These are phyloP conservation scores for Salvia splendens DNA, from an alignment of 257 asterid genomes.

Conservation along the genomic window DNA sequence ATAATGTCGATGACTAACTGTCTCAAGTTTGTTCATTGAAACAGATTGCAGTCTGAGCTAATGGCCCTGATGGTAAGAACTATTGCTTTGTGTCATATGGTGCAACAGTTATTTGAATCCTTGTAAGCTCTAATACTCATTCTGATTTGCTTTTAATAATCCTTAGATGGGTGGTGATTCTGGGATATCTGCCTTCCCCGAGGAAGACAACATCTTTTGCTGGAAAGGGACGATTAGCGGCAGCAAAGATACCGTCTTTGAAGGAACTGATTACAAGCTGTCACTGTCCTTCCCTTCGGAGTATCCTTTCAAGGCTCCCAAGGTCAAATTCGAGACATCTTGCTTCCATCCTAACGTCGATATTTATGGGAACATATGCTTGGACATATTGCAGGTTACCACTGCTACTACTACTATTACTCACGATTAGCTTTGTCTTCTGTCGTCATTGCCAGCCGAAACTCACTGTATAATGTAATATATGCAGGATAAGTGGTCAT, in stretches of 20 bases:
- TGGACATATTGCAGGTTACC: constrained; percentile 85
- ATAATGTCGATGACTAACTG: not conserved
- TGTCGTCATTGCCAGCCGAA: not conserved
- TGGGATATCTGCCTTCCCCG: constrained; percentile 95
- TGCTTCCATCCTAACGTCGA: constrained; percentile 98
- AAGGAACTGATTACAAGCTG: constrained; percentile 90
- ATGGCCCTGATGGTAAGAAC: constrained; percentile 92
- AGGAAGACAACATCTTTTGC: constrained; percentile 89
- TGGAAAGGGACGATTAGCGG: constrained; percentile 95
- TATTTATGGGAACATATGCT: constrained; percentile 78
- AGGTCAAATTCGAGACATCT: constrained; percentile 85
- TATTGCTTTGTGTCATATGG: not conserved
- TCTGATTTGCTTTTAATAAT: not conserved
- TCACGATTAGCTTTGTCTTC: not conserved
- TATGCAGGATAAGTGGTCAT: constrained; percentile 87
- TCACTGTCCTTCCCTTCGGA: constrained; percentile 73
- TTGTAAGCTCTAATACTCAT: not conserved
- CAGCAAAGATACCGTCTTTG: constrained; percentile 87
- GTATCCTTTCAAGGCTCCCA: constrained; percentile 92
- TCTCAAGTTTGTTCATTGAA: constrained; percentile 5
- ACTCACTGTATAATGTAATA: not conserved
- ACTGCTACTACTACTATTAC: not conserved
- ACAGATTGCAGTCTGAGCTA: constrained; percentile 90
- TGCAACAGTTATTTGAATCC: not conserved
- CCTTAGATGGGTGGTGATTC: constrained; percentile 82